Evolutionary conservation across 305 asterid genomes (phyloP).

Genomic region (Fraxinus ornus): DNA sequence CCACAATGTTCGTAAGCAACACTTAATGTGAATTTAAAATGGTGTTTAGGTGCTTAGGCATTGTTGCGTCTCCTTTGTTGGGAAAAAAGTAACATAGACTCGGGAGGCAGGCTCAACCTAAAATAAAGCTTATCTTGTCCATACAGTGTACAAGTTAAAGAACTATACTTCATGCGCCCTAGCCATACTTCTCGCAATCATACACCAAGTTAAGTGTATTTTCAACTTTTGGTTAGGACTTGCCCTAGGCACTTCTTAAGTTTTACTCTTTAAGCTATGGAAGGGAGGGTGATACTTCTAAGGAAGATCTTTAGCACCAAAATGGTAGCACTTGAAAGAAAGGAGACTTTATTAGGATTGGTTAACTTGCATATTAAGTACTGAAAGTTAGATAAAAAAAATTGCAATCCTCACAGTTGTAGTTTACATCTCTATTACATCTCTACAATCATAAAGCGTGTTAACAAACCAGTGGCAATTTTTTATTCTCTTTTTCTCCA

Average conservation of each 20-base stretch:
- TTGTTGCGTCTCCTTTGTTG: background rate
- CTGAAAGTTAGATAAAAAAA: background rate
- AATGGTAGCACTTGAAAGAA: background rate
- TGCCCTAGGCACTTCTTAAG: background rate
- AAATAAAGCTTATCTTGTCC: background rate
- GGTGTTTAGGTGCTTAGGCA: background rate
- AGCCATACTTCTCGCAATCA: background rate
- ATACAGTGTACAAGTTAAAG: background rate
- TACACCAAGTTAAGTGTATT: background rate
- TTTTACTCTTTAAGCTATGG: background rate
- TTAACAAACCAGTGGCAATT: background rate
- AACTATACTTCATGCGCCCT: background rate
- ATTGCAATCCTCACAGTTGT: background rate
- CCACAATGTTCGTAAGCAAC: background rate
- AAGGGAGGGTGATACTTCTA: background rate
- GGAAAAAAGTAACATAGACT: background rate
- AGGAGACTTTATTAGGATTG: background rate
- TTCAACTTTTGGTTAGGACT: background rate
- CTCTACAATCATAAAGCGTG: background rate
- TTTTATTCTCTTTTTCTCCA: background rate
- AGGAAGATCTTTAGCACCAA: background rate
- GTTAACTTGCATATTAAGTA: background rate
- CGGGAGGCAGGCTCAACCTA: background rate
- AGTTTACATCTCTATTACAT: no score
- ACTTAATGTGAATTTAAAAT: background rate